A percentile compares a stretch with the other conserved stretches of the same genome.
These are phyloP conservation scores for Zygotorulaspora mrakii DNA, from an alignment of 1,139 yeast species.

Conservation along the genomic window DNA sequence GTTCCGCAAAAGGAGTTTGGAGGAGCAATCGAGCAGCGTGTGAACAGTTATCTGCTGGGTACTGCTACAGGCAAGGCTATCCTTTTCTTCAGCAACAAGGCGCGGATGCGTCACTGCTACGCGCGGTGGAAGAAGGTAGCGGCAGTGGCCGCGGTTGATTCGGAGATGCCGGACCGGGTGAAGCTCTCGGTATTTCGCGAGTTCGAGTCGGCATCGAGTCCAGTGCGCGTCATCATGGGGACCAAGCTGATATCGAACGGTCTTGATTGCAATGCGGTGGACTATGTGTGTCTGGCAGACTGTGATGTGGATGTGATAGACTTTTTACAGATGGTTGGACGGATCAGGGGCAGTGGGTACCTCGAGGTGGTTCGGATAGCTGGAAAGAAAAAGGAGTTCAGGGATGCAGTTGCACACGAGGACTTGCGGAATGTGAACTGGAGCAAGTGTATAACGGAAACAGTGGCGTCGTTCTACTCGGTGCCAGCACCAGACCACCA, in stretches of 20 bases:
- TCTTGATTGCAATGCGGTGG: background rate
- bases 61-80: conserved; percentile 1
- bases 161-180: conserved; percentile 3
- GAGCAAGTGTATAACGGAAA: background rate
- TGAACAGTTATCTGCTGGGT: conserved; percentile 1
- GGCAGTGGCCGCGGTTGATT: background rate
- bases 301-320: conserved; percentile 3
- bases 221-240: conserved; percentile 1
- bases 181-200: conserved; percentile 2
- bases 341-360: conserved; percentile 1
- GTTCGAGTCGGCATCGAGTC: conserved; percentile 2
- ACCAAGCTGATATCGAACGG: conserved; percentile 2
- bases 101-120: conserved; percentile 3
- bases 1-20: background rate
- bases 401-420: background rate
- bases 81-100: conserved; percentile 3
- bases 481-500: too few relatives aligned
- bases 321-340: conserved; percentile 1
- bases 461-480: too few relatives aligned
- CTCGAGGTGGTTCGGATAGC: background rate
- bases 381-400: background rate
- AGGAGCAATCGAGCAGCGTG: background rate
- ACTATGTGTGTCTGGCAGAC: conserved; percentile 2
- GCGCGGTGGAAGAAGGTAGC: background rate
- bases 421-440: conserved; percentile 1